Evolutionary conservation across 2,329 filamentous ascomycete species (phyloP).

Genomic region (Blastomyces silverae): DNA sequence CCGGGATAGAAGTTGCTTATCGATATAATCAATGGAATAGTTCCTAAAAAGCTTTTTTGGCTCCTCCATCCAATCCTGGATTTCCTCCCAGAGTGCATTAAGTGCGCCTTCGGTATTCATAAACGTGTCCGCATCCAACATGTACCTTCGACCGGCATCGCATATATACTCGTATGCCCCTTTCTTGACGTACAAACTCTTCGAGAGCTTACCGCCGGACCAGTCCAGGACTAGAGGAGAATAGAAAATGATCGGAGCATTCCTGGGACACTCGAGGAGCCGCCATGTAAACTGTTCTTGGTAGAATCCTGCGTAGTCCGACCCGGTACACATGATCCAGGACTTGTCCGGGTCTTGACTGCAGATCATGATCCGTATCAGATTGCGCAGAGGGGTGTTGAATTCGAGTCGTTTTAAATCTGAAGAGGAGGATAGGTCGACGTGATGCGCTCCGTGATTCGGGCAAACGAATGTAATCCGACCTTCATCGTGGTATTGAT

Average conservation of each 20-base stretch:
- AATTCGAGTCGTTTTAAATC: neutral
- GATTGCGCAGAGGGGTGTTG: neutral
- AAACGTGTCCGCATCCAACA: slow-evolving; percentile 1
- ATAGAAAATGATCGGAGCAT: neutral
- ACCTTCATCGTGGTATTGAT: slow-evolving; percentile 15
- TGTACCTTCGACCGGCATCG: neutral
- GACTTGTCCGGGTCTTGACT: slow-evolving; percentile 1
- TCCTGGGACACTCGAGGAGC: slow-evolving; percentile 8
- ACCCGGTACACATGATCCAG: slow-evolving; percentile 19
- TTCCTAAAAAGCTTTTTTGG: neutral
- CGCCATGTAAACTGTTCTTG: slow-evolving; percentile 19
- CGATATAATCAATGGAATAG: neutral
- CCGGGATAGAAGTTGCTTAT: neutral
- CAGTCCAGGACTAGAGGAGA: neutral
- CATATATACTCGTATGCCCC: neutral
- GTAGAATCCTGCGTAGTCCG: slow-evolving; percentile 21
- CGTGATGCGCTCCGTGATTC: neutral
- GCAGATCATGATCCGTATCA: neutral
- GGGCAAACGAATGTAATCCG: neutral
- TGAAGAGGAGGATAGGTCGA: neutral
- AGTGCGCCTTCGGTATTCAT: neutral
- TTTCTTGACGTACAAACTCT: neutral
- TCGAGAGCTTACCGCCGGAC: neutral
- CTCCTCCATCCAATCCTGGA: neutral
- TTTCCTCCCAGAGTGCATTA: neutral